A percentile compares a stretch with the other conserved stretches of the same genome.
Evolutionary conservation across 768 basidiomycete species (phyloP).

Genomic region (Phaffia australis): DNA sequence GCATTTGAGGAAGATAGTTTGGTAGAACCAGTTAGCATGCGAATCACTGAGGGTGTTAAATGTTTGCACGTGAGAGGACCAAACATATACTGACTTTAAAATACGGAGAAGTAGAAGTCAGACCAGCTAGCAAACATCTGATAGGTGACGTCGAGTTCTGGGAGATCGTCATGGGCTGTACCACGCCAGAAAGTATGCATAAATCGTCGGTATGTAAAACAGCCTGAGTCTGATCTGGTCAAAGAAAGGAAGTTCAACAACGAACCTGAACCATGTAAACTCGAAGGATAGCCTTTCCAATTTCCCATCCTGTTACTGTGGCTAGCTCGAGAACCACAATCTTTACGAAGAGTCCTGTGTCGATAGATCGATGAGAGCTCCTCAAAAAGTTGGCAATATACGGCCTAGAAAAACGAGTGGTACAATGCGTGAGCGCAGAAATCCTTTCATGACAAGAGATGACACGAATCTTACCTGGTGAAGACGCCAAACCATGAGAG

Average conservation of each 20-base stretch:
- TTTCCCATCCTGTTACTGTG: slow-evolving; percentile 22
- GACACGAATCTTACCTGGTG: slow-evolving; percentile 10
- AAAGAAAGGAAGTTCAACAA: not conserved
- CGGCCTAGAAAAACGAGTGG: slow-evolving; percentile 3
- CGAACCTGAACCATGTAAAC: slow-evolving; percentile 26
- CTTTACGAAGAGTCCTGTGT: slow-evolving; percentile 2
- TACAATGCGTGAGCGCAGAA: not conserved
- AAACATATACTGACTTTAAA: not conserved
- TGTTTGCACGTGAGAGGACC: not conserved
- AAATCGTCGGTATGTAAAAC: not conserved
- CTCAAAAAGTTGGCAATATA: slow-evolving; percentile 25
- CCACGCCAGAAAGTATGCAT: no score
- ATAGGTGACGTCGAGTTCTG: slow-evolving; percentile 16
- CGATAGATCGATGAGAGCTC: slow-evolving; percentile 7
- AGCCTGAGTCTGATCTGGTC: not conserved
- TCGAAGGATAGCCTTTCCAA: slow-evolving; percentile 11
- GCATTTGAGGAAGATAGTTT: no score
- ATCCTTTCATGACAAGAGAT: not conserved
- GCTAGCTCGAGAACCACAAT: slow-evolving; percentile 13
- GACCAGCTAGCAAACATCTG: slow-evolving; percentile 20
- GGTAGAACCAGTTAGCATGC: not conserved
- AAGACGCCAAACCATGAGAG: slow-evolving; percentile 23
- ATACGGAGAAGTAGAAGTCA: slow-evolving; percentile 5
- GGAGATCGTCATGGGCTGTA: slow-evolving; percentile 24
- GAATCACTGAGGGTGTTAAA: not conserved